Percentiles rank a stretch among this genome's conserved stretches.
Conservation (phyloP, 345 rosid species). For the Mangifera indica region DNA sequence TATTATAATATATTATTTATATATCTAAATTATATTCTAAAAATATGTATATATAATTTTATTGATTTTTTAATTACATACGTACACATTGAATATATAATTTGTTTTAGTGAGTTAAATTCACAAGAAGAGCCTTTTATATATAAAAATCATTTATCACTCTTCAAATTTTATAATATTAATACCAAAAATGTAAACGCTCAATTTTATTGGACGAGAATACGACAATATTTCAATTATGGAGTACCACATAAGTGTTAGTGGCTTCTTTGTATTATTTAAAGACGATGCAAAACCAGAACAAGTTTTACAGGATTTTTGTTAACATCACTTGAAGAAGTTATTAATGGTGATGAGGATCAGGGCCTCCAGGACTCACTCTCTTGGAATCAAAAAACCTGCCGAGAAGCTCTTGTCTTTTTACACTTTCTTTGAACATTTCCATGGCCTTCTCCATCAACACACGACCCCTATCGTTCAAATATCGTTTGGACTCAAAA, state of each 20-base stretch:
- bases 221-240: neutral
- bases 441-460: constrained; percentile 44
- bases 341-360: constrained; percentile 58
- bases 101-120: no score
- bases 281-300: neutral
- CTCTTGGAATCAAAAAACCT: constrained; percentile 38
- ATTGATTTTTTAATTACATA: no score
- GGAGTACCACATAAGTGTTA: constrained; percentile 3
- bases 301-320: neutral
- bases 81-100: no score
- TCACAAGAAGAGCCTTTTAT: no score
- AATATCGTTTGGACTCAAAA: constrained; percentile 10
- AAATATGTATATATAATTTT: no score
- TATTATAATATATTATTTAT: no score
- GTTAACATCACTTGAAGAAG: neutral
- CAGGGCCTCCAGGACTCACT: constrained; percentile 71
- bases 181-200: no score
- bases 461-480: constrained; percentile 15
- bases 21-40: no score
- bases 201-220: no score
- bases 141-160: no score
- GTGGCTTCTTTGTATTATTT: neutral
- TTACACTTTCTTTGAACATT: constrained; percentile 42
- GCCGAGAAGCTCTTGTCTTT: constrained; percentile 33
- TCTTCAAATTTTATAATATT: no score